Evolutionary conservation across 2,329 filamentous ascomycete genomes (phyloP).

Genomic region (Microdochium paspali): DNA sequence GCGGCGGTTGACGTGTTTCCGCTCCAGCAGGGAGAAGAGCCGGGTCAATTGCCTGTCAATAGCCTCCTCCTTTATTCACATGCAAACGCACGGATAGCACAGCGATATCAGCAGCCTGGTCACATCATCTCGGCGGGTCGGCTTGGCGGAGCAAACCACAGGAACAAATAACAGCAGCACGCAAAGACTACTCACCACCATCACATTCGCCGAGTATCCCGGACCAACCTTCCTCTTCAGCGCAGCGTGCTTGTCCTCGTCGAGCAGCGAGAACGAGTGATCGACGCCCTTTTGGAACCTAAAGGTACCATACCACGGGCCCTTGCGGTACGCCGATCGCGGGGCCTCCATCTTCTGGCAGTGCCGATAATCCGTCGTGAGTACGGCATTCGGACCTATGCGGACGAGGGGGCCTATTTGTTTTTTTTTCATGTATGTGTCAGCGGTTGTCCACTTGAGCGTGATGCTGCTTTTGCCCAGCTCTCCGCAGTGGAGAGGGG

Average conservation of each 20-base stretch:
- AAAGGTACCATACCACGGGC: constrained; percentile 5
- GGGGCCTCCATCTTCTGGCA: constrained; percentile 2
- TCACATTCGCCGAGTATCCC: constrained; percentile 4
- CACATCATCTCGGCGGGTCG: not conserved
- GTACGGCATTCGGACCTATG: constrained; percentile 5
- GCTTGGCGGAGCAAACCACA: too few relatives aligned
- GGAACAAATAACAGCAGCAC: too few relatives aligned
- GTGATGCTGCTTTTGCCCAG: too few relatives aligned
- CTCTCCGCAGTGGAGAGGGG: too few relatives aligned
- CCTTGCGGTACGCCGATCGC: constrained; percentile 5
- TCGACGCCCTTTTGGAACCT: constrained; percentile 3
- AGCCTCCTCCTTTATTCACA: constrained; percentile 14
- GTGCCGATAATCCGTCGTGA: constrained; percentile 4
- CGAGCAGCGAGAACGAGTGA: constrained; percentile 4
- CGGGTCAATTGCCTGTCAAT: constrained; percentile 16
- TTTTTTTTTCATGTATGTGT: too few relatives aligned
- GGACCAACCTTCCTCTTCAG: constrained; percentile 6
- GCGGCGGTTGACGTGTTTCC: constrained; percentile 2
- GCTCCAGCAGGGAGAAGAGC: constrained; percentile 14
- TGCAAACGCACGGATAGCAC: too few relatives aligned
- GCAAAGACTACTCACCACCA: constrained; percentile 4
- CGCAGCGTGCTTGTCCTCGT: constrained; percentile 3
- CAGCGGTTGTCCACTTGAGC: too few relatives aligned
- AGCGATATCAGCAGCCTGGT: constrained; percentile 9
- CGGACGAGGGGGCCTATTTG: constrained; percentile 5